Evolutionary conservation across 768 basidiomycete species (phyloP).

Genomic region (Sistotremastrum suecicum): DNA sequence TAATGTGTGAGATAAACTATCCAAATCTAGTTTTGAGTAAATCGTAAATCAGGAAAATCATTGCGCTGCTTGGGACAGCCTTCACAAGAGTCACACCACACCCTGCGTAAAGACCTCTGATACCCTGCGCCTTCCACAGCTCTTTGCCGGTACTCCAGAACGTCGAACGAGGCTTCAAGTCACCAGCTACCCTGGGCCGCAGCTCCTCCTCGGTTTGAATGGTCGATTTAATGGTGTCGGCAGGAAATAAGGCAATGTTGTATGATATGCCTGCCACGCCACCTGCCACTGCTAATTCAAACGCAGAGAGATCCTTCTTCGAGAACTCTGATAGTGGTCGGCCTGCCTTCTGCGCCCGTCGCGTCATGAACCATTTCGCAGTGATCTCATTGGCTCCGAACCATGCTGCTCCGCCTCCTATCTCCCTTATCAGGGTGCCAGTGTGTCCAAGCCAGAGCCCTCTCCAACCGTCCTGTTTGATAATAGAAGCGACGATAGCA

Average conservation of each 20-base stretch:
- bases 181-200: slow-evolving; percentile 30
- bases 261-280: slow-evolving; percentile 78
- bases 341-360: slow-evolving; percentile 28
- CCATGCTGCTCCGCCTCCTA: slow-evolving; percentile 85
- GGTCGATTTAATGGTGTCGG: slow-evolving; percentile 87
- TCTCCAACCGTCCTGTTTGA: slow-evolving; percentile 54
- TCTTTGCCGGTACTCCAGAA: slow-evolving; percentile 47
- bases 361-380: slow-evolving; percentile 42
- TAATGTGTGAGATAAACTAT: slow-evolving; percentile 7
- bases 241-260: slow-evolving; percentile 85
- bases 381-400: slow-evolving; percentile 79
- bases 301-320: slow-evolving; percentile 42
- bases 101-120: slow-evolving; percentile 82
- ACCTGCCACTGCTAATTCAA: slow-evolving; percentile 78
- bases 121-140: slow-evolving; percentile 63
- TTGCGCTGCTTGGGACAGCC: slow-evolving; percentile 77
- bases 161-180: slow-evolving; percentile 20
- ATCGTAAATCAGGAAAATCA: slow-evolving; percentile 91
- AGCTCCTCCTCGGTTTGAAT: slow-evolving; percentile 92
- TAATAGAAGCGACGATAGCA: slow-evolving; percentile 44
- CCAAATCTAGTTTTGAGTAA: slow-evolving; percentile 46
- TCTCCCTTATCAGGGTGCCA: slow-evolving; percentile 86
- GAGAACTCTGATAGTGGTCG: slow-evolving; percentile 8
- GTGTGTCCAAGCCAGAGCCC: slow-evolving; percentile 97
- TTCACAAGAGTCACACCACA: slow-evolving; percentile 83